phyloP scores from a whole-genome alignment of 2,329 filamentous ascomycete species.

The Blumeria hordei region DNA sequence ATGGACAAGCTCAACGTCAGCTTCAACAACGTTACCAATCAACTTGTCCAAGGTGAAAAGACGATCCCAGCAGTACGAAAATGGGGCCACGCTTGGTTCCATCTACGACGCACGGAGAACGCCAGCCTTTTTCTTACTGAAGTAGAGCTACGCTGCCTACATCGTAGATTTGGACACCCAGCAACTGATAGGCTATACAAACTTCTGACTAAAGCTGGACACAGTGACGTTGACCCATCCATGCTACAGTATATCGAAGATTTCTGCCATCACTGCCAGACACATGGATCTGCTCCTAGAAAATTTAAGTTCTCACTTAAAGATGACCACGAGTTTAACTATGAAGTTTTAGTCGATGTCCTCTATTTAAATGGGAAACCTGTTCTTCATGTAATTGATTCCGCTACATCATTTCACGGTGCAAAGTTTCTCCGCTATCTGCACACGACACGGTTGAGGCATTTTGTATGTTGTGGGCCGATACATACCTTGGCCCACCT shows the following conservation, averaged over 20 bases:
- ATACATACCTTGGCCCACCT: neutral
- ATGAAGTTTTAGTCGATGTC: slow-evolving; percentile 1
- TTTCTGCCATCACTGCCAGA: slow-evolving; percentile 1
- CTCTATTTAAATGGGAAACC: neutral
- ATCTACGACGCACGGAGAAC: neutral
- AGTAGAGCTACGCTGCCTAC: neutral
- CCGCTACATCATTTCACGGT: neutral
- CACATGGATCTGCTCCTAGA: neutral
- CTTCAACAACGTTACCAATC: slow-evolving; percentile 1
- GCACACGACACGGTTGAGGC: neutral
- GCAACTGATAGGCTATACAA: neutral
- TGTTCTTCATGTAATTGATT: slow-evolving; percentile 1
- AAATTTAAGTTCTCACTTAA: slow-evolving; percentile 1
- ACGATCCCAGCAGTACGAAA: neutral
- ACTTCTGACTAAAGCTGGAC: neutral
- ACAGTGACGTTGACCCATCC: neutral
- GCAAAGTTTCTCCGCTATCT: neutral
- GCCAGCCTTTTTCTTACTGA: neutral
- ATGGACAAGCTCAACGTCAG: neutral
- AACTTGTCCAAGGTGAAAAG: neutral
- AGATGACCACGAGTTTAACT: slow-evolving; percentile 1
- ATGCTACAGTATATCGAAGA: neutral
- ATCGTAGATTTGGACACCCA: neutral
- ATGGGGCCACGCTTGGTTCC: slow-evolving; percentile 1
- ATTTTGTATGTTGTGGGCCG: neutral